Conservation (phyloP, 1,284 basidiomycete species). For the Leccinum pseudoinsigne region DNA sequence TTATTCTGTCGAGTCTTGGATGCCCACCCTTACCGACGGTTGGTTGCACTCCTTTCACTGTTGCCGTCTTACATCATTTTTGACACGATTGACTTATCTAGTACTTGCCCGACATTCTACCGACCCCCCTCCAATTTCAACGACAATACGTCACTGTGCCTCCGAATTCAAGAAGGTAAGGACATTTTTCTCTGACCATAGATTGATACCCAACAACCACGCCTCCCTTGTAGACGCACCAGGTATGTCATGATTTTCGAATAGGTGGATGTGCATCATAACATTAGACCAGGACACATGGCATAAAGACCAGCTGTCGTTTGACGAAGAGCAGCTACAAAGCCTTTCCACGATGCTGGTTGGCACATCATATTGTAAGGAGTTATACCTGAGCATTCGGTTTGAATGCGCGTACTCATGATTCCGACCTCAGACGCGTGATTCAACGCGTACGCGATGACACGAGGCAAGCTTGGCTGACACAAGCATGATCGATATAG, state of each 20-base stretch:
- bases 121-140: constrained; percentile 90
- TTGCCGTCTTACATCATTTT: not conserved
- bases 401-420: constrained; percentile 12
- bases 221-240: constrained; percentile 55
- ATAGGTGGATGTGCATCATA: constrained; percentile 6
- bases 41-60: constrained; percentile 13
- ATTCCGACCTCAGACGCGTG: constrained; percentile 23
- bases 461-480: constrained; percentile 1
- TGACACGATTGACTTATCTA: constrained; percentile 35
- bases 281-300: constrained; percentile 70
- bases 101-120: constrained; percentile 82
- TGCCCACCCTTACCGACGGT: constrained; percentile 78
- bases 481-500: not conserved
- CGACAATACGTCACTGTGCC: constrained; percentile 86
- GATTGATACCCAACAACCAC: constrained; percentile 18
- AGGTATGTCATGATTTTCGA: constrained; percentile 44
- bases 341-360: constrained; percentile 88
- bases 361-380: constrained; percentile 88
- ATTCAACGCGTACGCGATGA: constrained; percentile 8
- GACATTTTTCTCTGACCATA: constrained; percentile 10
- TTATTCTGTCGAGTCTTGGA: constrained; percentile 78
- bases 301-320: constrained; percentile 88
- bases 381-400: not conserved
- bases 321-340: constrained; percentile 89
- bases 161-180: constrained; percentile 86